A percentile compares a stretch with the other conserved stretches of the same genome.
Conservation (phyloP, 2,329 filamentous ascomycete genomes). For the Fusarium piperis region DNA sequence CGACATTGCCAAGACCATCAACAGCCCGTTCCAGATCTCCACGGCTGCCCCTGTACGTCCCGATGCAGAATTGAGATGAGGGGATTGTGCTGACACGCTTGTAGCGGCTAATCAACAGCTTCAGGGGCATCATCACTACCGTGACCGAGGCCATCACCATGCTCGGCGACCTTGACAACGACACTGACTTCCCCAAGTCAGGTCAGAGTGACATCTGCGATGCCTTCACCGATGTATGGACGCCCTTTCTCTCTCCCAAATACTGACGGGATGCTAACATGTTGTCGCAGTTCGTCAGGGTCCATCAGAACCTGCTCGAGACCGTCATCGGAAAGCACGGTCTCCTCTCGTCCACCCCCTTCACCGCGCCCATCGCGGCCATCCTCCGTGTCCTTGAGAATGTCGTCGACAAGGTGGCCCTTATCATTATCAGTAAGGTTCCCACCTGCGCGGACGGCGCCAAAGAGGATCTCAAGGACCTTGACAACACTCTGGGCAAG, state of each 20-base stretch:
- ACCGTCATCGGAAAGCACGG: neutral
- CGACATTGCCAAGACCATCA: neutral
- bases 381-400: neutral
- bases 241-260: neutral
- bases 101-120: neutral
- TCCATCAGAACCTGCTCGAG: neutral
- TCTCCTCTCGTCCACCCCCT: neutral
- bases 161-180: neutral
- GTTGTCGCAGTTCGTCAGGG: neutral
- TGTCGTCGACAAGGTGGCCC: neutral
- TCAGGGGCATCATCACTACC: neutral
- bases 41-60: neutral
- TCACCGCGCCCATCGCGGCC: neutral
- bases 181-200: neutral
- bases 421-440: neutral
- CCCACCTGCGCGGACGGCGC: neutral
- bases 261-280: neutral
- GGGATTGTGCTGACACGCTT: neutral
- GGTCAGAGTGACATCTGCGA: neutral
- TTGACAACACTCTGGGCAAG: neutral
- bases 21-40: neutral
- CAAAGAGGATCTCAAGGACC: neutral
- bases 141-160: neutral
- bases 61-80: too few relatives aligned
- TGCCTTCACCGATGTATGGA: neutral